Evolutionary conservation across 1,139 yeast genomes (phyloP).

Genomic region (Magnusiomyces ingens): DNA sequence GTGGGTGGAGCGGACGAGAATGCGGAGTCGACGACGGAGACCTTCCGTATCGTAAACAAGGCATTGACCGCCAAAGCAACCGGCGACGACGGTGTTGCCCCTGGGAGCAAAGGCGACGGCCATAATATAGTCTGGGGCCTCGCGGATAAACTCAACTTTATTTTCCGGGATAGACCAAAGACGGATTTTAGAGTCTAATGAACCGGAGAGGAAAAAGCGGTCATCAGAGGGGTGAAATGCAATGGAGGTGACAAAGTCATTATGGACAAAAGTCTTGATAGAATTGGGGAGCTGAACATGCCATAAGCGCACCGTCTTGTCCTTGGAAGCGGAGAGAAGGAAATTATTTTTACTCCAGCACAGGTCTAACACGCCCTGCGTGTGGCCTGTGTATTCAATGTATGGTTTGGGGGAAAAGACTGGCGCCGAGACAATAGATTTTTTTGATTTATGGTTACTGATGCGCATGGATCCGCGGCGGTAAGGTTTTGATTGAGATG

Average conservation of each 20-base stretch:
- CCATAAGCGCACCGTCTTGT: constrained; percentile 78
- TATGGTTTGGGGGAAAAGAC: constrained; percentile 71
- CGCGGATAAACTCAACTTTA: constrained; percentile 43
- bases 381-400: constrained; percentile 59
- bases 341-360: constrained; percentile 91
- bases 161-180: constrained; percentile 82
- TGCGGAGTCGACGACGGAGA: constrained; percentile 46
- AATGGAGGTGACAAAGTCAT: constrained; percentile 78
- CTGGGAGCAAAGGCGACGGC: constrained; percentile 66
- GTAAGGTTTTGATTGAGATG: not conserved
- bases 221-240: constrained; percentile 84
- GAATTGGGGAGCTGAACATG: constrained; percentile 63
- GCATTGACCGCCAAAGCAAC: constrained; percentile 75
- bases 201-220: constrained; percentile 77
- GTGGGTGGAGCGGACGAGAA: constrained; percentile 46
- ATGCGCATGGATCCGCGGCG: constrained; percentile 9
- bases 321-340: constrained; percentile 76
- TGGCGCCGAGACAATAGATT: constrained; percentile 49
- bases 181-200: constrained; percentile 70
- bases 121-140: constrained; percentile 49
- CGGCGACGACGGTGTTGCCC: constrained; percentile 60
- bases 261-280: constrained; percentile 60
- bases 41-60: constrained; percentile 60
- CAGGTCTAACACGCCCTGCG: constrained; percentile 59
- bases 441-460: constrained; percentile 18